phyloP scores from a whole-genome alignment of 805 yeast genomes.

The Schwanniomyces pseudopolymorphus region DNA sequence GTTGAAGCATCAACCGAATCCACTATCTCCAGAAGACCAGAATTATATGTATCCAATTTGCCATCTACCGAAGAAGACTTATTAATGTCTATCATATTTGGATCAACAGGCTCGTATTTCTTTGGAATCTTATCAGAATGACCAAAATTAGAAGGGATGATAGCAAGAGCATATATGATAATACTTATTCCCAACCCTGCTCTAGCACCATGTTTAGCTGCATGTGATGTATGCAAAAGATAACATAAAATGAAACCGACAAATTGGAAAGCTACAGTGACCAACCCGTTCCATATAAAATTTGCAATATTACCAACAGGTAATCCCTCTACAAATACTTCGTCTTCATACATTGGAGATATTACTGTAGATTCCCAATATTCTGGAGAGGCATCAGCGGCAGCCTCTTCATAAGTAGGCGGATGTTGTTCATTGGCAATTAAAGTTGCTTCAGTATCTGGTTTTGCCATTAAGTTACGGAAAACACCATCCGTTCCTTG shows the following conservation, averaged over 20 bases:
- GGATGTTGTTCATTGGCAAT: slow-evolving; percentile 53
- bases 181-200: slow-evolving; percentile 89
- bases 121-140: slow-evolving; percentile 33
- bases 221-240: slow-evolving; percentile 91
- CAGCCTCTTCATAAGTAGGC: slow-evolving; percentile 93
- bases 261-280: slow-evolving; percentile 88
- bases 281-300: slow-evolving; percentile 85
- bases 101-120: slow-evolving; percentile 31
- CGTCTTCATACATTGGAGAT: slow-evolving; percentile 80
- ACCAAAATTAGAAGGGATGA: slow-evolving; percentile 41
- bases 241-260: slow-evolving; percentile 91
- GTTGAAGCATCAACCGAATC: slow-evolving; percentile 1
- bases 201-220: slow-evolving; percentile 92
- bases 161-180: slow-evolving; percentile 56
- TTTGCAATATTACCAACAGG: slow-evolving; percentile 94
- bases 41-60: slow-evolving; percentile 26
- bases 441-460: slow-evolving; percentile 48
- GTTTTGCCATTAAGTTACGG: slow-evolving; percentile 87
- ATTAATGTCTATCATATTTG: slow-evolving; percentile 32
- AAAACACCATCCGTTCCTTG: slow-evolving; percentile 84
- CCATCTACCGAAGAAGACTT: slow-evolving; percentile 27
- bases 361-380: slow-evolving; percentile 92
- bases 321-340: slow-evolving; percentile 88
- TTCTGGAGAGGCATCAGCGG: slow-evolving; percentile 91
- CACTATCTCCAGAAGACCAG: slow-evolving; percentile 24